Conservation (phyloP, 148 eudicot species). For the Silene uniflora region DNA sequence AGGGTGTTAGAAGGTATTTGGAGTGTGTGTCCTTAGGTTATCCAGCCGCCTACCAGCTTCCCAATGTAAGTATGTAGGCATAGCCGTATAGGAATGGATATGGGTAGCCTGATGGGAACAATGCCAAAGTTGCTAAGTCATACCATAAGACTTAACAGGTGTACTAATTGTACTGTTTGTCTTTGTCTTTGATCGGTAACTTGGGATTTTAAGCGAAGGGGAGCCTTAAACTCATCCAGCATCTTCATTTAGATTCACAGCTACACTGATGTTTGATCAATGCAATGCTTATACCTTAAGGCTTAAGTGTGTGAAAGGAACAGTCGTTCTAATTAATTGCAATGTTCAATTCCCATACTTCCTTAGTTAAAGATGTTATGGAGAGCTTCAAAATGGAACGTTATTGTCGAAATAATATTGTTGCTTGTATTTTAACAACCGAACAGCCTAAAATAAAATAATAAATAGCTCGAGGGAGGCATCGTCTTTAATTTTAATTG, state of each 20-base stretch:
- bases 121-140: neutral
- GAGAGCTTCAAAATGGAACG: too few species aligned
- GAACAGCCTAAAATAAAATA: too few species aligned
- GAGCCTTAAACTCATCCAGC: too few species aligned
- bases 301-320: too few species aligned
- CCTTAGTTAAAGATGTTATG: too few species aligned
- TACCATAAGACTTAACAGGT: neutral
- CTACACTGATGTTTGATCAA: too few species aligned
- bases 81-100: neutral
- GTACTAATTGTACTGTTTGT: neutral
- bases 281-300: too few species aligned
- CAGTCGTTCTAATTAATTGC: too few species aligned
- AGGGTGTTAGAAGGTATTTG: neutral
- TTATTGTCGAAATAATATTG: too few species aligned
- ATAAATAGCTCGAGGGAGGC: neutral
- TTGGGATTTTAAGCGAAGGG: neutral
- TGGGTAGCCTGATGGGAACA: neutral
- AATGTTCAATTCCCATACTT: too few species aligned
- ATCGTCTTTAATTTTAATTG: neutral
- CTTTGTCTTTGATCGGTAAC: neutral
- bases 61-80: neutral
- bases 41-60: neutral
- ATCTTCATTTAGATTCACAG: too few species aligned
- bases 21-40: neutral
- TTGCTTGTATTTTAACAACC: too few species aligned